Evolutionary conservation across 805 yeast species (phyloP).

Genomic region (Ogataea saltuana): DNA sequence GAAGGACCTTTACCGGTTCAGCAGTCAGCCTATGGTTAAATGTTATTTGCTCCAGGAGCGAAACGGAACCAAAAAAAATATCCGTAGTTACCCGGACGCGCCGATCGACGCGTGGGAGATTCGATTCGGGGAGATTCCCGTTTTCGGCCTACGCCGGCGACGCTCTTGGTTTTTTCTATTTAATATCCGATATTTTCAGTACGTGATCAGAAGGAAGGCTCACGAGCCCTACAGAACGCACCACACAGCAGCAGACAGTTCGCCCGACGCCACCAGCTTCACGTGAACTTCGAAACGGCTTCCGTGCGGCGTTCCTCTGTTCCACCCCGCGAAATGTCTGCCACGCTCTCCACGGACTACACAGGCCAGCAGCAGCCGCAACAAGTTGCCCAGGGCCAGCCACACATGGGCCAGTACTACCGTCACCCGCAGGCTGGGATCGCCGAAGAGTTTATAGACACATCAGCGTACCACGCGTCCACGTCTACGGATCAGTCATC

Average conservation of each 20-base stretch:
- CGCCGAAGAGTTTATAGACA: slow-evolving; percentile 23
- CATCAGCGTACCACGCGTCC: slow-evolving; percentile 21
- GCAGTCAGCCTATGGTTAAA: no score
- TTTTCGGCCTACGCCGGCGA: not conserved
- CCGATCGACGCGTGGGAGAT: slow-evolving; percentile 10
- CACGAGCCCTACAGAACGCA: not conserved
- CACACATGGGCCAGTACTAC: slow-evolving; percentile 17
- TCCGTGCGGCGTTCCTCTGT: no score
- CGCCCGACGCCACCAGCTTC: no score
- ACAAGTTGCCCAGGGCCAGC: slow-evolving; percentile 12
- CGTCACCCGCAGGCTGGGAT: slow-evolving; percentile 15
- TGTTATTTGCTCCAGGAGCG: no score
- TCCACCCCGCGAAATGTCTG: slow-evolving; percentile 14
- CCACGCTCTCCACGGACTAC: slow-evolving; percentile 21
- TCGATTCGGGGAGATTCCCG: no score
- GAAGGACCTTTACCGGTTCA: no score
- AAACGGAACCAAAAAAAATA: no score
- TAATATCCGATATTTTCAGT: slow-evolving; percentile 14
- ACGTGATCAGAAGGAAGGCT: no score
- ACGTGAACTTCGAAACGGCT: no score
- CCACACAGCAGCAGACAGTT: no score
- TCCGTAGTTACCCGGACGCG: slow-evolving; percentile 8
- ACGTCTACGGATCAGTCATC: slow-evolving; percentile 27
- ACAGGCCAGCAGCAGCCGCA: slow-evolving; percentile 17
- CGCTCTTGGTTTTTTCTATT: not conserved